Evolutionary conservation across 2,329 filamentous ascomycete species (phyloP).

Genomic region (Xylaria sp.): DNA sequence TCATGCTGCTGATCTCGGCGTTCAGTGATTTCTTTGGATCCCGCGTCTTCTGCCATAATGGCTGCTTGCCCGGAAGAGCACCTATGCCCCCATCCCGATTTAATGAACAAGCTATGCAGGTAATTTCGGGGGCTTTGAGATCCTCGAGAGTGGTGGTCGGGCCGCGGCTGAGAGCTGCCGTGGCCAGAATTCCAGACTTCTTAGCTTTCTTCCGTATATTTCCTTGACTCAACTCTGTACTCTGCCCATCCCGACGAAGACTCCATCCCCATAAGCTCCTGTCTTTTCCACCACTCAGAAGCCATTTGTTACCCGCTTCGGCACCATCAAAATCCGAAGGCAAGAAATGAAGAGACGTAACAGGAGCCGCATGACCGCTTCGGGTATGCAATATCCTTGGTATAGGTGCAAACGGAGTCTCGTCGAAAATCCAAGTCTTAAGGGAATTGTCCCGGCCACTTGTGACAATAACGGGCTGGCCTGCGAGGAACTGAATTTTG

Average conservation of each 20-base stretch:
- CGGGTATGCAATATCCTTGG: conserved; percentile 85
- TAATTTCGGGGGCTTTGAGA: conserved; percentile 90
- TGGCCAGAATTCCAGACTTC: conserved; percentile 76
- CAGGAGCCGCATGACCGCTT: conserved; percentile 85
- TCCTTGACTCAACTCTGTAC: conserved; percentile 90
- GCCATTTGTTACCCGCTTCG: conserved; percentile 89
- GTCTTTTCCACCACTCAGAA: conserved; percentile 87
- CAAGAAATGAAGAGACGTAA: conserved; percentile 82
- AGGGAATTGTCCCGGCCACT: conserved; percentile 92
- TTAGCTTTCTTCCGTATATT: conserved; percentile 86
- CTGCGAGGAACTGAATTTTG: conserved; percentile 85
- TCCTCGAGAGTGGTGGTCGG: conserved; percentile 70
- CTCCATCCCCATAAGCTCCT: conserved; percentile 97
- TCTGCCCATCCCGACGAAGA: conserved; percentile 91
- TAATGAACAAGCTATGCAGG: conserved; percentile 85
- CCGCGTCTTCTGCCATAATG: conserved; percentile 82
- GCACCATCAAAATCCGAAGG: conserved; percentile 88
- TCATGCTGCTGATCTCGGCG: conserved; percentile 75
- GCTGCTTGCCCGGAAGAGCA: conserved; percentile 75
- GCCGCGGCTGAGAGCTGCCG: conserved; percentile 61
- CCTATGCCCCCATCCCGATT: conserved; percentile 96
- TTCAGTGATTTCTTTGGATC: conserved; percentile 67
- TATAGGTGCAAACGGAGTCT: conserved; percentile 84
- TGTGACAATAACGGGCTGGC: conserved; percentile 88
- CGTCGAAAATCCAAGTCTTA: conserved; percentile 96